A percentile compares a stretch with the other conserved stretches of the same genome.
phyloP scores from a whole-genome alignment of 768 basidiomycete species.

The Termitomyces sp. region DNA sequence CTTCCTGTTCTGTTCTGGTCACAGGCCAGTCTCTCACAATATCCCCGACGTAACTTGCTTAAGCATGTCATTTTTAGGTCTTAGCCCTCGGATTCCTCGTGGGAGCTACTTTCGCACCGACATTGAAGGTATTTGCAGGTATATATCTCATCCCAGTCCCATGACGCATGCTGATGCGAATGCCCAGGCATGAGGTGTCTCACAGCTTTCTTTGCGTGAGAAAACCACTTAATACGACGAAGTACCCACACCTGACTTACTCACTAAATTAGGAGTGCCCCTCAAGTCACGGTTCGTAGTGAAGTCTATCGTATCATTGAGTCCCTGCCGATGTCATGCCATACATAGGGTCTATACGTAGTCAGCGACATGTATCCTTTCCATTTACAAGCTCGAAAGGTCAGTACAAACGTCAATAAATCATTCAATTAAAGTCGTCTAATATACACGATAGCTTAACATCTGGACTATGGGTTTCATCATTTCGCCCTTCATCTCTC shows the following conservation, averaged over 20 bases:
- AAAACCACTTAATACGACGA: neutral
- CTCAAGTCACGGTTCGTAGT: conserved; percentile 52
- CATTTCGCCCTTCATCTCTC: conserved; percentile 57
- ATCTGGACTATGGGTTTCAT: conserved; percentile 59
- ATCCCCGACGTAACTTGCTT: neutral
- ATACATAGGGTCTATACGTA: conserved; percentile 46
- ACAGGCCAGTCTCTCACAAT: conserved; percentile 33
- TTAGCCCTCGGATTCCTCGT: conserved; percentile 53
- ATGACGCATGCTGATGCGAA: neutral
- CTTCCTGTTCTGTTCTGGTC: conserved; percentile 71
- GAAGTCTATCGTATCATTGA: neutral
- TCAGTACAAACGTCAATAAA: conserved; percentile 26
- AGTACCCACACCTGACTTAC: neutral
- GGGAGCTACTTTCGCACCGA: conserved; percentile 53
- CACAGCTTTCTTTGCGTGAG: conserved; percentile 51
- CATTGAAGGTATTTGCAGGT: conserved; percentile 47
- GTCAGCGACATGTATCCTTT: conserved; percentile 65
- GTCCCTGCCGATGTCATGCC: neutral
- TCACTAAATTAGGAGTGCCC: conserved; percentile 17
- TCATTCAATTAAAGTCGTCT: neutral
- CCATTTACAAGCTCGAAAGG: conserved; percentile 64
- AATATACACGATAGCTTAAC: conserved; percentile 32
- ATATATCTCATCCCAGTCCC: neutral
- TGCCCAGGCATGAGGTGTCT: conserved; percentile 52
- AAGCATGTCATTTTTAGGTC: conserved; percentile 27